Percentiles rank a stretch among this genome's conserved stretches.
phyloP scores from a whole-genome alignment of 768 basidiomycete species.

The Lactifluus volemus region DNA sequence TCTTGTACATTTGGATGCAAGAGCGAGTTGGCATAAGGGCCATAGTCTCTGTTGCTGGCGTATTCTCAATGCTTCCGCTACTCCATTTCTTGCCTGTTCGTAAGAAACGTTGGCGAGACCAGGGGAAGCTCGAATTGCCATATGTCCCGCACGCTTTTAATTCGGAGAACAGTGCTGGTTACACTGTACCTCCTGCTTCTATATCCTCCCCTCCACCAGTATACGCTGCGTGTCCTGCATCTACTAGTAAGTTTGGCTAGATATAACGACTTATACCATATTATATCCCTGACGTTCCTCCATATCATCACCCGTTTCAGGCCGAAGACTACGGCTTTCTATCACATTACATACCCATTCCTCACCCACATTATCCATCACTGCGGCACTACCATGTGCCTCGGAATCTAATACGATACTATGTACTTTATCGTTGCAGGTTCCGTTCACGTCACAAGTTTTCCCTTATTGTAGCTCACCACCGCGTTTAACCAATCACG shows the following conservation, averaged over 20 bases:
- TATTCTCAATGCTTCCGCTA: conserved; percentile 12
- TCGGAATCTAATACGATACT: too few species aligned
- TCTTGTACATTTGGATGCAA: conserved; percentile 14
- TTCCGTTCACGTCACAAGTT: too few species aligned
- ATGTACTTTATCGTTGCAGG: too few species aligned
- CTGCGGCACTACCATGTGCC: too few species aligned
- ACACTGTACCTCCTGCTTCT: not conserved
- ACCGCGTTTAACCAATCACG: too few species aligned
- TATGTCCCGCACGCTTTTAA: not conserved
- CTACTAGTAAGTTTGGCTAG: not conserved
- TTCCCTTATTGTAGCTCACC: too few species aligned
- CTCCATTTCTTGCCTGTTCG: conserved; percentile 10
- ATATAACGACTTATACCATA: not conserved
- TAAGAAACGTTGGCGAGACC: not conserved
- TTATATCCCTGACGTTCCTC: not conserved
- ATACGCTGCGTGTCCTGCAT: not conserved
- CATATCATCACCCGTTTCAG: not conserved
- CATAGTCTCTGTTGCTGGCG: not conserved
- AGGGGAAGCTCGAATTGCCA: not conserved
- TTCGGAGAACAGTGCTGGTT: not conserved
- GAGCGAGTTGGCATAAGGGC: not conserved
- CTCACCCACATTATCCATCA: not conserved
- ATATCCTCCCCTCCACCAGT: not conserved
- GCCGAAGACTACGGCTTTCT: too few species aligned
- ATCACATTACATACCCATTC: not conserved